Conservation (phyloP, 805 yeast species). For the Zygotorulaspora danielsina region DNA sequence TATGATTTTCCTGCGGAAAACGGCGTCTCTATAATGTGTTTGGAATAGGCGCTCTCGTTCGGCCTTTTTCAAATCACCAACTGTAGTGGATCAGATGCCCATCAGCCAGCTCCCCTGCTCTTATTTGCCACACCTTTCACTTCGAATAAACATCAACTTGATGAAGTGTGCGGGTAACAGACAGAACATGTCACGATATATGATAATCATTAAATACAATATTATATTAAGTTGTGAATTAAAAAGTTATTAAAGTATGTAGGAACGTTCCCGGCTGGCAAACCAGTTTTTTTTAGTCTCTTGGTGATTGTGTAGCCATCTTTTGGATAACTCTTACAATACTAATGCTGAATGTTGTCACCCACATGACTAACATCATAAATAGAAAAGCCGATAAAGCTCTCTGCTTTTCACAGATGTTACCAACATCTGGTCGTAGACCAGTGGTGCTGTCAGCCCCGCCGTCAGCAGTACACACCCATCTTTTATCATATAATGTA, state of each 20-base stretch:
- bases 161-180: slow-evolving; percentile 4
- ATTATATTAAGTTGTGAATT: not conserved
- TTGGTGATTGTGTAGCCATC: slow-evolving; percentile 37
- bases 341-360: slow-evolving; percentile 76
- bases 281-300: no score
- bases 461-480: slow-evolving; percentile 58
- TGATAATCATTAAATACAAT: no score
- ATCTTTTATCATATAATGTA: slow-evolving; percentile 69
- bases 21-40: no score
- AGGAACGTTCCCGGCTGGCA: not conserved
- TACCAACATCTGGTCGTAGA: slow-evolving; percentile 36
- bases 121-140: slow-evolving; percentile 3
- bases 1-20: no score
- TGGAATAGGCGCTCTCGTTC: no score
- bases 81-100: not conserved
- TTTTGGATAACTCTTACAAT: slow-evolving; percentile 76
- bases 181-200: no score
- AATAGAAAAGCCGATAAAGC: slow-evolving; percentile 77
- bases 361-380: slow-evolving; percentile 74
- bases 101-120: not conserved
- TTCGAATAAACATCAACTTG: no score
- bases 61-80: no score
- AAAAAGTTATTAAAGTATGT: not conserved
- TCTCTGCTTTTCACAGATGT: slow-evolving; percentile 73
- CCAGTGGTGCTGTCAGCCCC: slow-evolving; percentile 11